phyloP scores from a whole-genome alignment of 78 protist genomes.

The Pigoraptor vietnamica region DNA sequence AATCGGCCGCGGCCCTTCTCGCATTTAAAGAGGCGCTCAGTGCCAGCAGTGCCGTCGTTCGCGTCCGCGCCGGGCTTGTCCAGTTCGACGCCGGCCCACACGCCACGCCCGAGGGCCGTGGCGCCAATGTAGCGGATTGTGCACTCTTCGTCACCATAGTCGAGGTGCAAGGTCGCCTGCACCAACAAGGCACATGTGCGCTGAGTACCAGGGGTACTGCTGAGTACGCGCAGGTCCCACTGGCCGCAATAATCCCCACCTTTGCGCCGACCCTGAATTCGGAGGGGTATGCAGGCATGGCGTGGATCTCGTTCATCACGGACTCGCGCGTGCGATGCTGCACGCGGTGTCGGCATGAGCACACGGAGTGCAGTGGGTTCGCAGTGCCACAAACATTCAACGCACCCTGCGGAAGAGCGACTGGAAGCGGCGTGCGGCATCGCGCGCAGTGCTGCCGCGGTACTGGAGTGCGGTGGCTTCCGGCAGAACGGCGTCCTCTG shows the following conservation, averaged over 20 bases:
- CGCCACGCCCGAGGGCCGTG: background rate
- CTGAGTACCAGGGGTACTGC: background rate
- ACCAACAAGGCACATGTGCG: background rate
- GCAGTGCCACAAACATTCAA: background rate
- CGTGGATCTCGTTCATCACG: background rate
- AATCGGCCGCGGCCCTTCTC: background rate
- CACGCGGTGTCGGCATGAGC: background rate
- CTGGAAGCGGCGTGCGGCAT: background rate
- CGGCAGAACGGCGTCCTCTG: background rate
- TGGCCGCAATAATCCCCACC: too few species aligned
- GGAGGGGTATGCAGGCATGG: background rate
- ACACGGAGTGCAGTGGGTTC: too few species aligned
- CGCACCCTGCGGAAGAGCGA: background rate
- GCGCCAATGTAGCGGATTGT: background rate
- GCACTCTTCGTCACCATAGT: background rate
- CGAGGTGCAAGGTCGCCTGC: background rate
- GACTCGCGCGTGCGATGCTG: background rate
- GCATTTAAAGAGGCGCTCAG: background rate
- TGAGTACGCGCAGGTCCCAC: too few species aligned
- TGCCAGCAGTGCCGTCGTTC: background rate
- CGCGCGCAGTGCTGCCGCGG: background rate
- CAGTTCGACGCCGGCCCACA: background rate
- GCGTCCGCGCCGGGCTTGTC: background rate
- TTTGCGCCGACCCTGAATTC: background rate
- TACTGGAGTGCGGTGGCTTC: background rate